Evolutionary conservation across 208 protist species (phyloP).

Genomic region (Phytomonas francai): DNA sequence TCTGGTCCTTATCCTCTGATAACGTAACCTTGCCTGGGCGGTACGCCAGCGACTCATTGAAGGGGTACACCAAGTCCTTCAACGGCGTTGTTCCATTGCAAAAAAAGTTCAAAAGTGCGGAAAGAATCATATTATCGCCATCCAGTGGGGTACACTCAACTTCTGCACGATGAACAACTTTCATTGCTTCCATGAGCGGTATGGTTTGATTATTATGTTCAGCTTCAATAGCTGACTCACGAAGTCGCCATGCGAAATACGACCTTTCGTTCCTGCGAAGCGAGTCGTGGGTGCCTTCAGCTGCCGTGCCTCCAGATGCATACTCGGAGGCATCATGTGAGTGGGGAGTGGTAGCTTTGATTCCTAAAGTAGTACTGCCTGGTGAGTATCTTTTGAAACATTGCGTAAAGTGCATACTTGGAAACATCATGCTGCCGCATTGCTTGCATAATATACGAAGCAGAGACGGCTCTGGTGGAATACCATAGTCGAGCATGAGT

Average conservation of each 20-base stretch:
- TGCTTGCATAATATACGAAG: slow-evolving; percentile 81
- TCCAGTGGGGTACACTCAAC: slow-evolving; percentile 73
- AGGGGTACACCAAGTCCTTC: slow-evolving; percentile 34
- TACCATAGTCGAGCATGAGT: slow-evolving; percentile 83
- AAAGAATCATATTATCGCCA: slow-evolving; percentile 59
- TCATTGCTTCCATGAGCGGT: slow-evolving; percentile 62
- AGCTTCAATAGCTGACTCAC: slow-evolving; percentile 32
- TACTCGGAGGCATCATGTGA: not conserved
- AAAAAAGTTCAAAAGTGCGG: slow-evolving; percentile 42
- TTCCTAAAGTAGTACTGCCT: slow-evolving; percentile 14
- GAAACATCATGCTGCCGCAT: slow-evolving; percentile 49
- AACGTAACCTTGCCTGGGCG: slow-evolving; percentile 11
- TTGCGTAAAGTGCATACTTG: slow-evolving; percentile 59
- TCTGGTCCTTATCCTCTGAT: not conserved
- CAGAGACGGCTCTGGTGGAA: slow-evolving; percentile 59
- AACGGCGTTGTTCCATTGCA: slow-evolving; percentile 60
- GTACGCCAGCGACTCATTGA: slow-evolving; percentile 37
- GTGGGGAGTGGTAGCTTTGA: slow-evolving; percentile 9
- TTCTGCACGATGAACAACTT: slow-evolving; percentile 68
- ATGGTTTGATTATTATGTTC: slow-evolving; percentile 13
- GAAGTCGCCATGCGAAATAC: slow-evolving; percentile 66
- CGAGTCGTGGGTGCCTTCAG: slow-evolving; percentile 14
- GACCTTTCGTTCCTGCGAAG: slow-evolving; percentile 48
- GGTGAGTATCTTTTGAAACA: slow-evolving; percentile 17
- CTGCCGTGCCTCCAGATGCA: slow-evolving; percentile 9